Conservation (phyloP, 148 eudicot species). For the Hydrangea macrophylla region DNA sequence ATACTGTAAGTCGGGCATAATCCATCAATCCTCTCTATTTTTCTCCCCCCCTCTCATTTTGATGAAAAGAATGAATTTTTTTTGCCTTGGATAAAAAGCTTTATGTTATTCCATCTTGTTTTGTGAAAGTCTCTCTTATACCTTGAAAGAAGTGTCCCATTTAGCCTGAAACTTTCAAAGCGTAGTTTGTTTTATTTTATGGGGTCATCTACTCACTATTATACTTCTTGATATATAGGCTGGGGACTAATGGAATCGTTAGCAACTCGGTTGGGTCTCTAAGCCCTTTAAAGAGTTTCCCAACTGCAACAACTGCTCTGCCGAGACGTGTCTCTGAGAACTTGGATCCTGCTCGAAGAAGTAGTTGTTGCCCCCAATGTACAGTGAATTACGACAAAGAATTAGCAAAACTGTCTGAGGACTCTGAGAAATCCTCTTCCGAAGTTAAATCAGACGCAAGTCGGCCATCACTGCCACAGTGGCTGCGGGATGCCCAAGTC, state of each 20-base stretch:
- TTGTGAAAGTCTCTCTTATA: too few species aligned
- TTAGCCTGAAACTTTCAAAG: neutral
- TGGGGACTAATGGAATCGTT: slow-evolving; percentile 48
- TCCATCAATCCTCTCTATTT: neutral
- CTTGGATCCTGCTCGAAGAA: slow-evolving; percentile 35
- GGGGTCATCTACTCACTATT: neutral
- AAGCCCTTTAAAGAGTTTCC: slow-evolving; percentile 45
- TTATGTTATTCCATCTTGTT: neutral
- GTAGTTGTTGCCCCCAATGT: slow-evolving; percentile 65
- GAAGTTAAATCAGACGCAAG: slow-evolving; percentile 38
- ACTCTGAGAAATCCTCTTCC: slow-evolving; percentile 45
- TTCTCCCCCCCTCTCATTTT: too few species aligned
- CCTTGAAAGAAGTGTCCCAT: neutral
- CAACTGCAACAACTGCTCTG: slow-evolving; percentile 27
- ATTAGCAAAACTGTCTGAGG: slow-evolving; percentile 42
- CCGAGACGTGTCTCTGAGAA: slow-evolving; percentile 45
- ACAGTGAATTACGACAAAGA: slow-evolving; percentile 61
- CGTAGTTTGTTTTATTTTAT: neutral
- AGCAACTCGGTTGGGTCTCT: slow-evolving; percentile 49
- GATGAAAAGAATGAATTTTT: too few species aligned
- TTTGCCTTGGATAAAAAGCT: neutral
- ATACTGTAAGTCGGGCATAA: neutral
- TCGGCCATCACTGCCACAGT: slow-evolving; percentile 53
- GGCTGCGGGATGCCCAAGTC: slow-evolving; percentile 70
- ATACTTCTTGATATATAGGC: slow-evolving; percentile 26